Evolutionary conservation across 2,329 filamentous ascomycete species (phyloP).

Genomic region (Fusarium austroafricanum): DNA sequence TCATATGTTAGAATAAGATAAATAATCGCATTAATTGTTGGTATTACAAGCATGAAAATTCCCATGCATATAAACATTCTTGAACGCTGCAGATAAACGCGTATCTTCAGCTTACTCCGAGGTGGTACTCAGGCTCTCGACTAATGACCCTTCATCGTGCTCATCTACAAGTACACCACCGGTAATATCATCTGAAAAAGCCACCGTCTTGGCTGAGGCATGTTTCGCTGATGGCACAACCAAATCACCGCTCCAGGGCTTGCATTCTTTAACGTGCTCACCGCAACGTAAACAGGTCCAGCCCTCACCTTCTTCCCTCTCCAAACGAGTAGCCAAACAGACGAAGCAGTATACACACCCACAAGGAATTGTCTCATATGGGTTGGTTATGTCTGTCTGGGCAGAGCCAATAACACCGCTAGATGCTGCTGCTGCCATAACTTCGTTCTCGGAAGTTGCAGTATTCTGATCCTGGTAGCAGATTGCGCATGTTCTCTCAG

Average conservation of each 20-base stretch:
- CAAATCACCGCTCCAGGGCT: constrained; percentile 92
- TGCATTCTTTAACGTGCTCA: constrained; percentile 83
- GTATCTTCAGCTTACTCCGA: constrained; percentile 26
- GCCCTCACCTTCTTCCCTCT: constrained; percentile 92
- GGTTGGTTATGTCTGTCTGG: constrained; percentile 94
- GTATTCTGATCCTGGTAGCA: constrained; percentile 94
- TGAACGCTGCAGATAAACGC: not conserved
- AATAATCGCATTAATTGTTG: not conserved
- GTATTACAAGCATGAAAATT: constrained; percentile 30
- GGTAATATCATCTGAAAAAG: constrained; percentile 68
- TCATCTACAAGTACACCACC: constrained; percentile 50
- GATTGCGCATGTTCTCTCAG: constrained; percentile 94
- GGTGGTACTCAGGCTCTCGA: constrained; percentile 41
- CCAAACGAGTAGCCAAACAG: constrained; percentile 89
- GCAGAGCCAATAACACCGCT: constrained; percentile 87
- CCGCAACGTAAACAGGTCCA: constrained; percentile 94
- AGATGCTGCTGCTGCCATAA: constrained; percentile 75
- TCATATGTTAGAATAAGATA: not conserved
- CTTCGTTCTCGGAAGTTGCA: constrained; percentile 77
- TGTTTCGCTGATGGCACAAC: constrained; percentile 66
- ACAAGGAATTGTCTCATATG: constrained; percentile 90
- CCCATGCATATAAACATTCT: not conserved
- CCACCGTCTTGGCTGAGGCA: constrained; percentile 66
- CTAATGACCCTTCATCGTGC: constrained; percentile 35
- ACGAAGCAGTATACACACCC: constrained; percentile 96